phyloP scores from a whole-genome alignment of 345 rosid genomes.

The Sapria himalayana region DNA sequence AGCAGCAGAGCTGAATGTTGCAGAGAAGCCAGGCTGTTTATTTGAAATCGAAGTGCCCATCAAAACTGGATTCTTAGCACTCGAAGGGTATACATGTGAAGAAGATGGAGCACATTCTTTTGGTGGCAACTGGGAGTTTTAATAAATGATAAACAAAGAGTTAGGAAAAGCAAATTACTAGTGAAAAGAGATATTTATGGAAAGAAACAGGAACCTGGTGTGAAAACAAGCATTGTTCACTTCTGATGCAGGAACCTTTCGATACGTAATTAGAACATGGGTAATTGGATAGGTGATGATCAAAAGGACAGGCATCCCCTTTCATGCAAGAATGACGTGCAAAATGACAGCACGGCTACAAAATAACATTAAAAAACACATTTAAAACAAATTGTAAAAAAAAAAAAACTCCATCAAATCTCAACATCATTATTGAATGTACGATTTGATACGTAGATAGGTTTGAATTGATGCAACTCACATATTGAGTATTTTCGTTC shows the following conservation, averaged over 20 bases:
- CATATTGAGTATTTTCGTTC: too few relatives aligned
- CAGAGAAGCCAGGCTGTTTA: constrained; percentile 11
- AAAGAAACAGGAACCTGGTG: constrained; percentile 41
- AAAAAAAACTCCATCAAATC: too few relatives aligned
- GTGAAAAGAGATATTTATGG: neutral
- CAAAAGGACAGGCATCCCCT: constrained; percentile 79
- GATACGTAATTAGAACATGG: constrained; percentile 35
- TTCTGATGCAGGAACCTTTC: constrained; percentile 54
- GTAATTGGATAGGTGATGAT: constrained; percentile 73
- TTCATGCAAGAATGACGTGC: constrained; percentile 72
- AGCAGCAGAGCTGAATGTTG: constrained; percentile 3
- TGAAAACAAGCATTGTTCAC: constrained; percentile 56
- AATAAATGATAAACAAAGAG: neutral
- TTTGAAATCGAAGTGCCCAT: constrained; percentile 9
- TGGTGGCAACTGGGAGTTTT: constrained; percentile 10
- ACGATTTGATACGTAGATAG: too few relatives aligned
- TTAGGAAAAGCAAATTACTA: neutral
- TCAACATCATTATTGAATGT: too few relatives aligned
- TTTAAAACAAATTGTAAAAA: too few relatives aligned
- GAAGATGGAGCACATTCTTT: constrained; percentile 16
- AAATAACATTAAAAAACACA: constrained; percentile 9
- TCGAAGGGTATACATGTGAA: constrained; percentile 9
- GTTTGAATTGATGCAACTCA: too few relatives aligned
- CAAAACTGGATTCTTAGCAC: constrained; percentile 10
- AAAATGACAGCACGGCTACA: constrained; percentile 85